These are phyloP conservation scores for Venturia pyrina DNA, from an alignment of 2,329 filamentous ascomycete genomes.

Conservation along the genomic window DNA sequence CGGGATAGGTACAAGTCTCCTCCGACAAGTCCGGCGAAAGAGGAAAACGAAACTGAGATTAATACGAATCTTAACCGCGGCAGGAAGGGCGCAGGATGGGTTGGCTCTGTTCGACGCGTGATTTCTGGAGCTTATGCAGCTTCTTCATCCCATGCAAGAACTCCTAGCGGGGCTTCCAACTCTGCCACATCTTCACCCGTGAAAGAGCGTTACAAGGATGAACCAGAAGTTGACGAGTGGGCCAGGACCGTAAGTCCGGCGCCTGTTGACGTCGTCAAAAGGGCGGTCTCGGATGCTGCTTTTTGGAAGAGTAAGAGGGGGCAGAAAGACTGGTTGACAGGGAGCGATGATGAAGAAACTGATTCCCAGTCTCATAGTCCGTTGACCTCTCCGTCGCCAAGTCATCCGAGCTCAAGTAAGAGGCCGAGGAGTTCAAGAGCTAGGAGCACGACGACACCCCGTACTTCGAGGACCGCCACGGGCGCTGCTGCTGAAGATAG, in stretches of 20 bases:
- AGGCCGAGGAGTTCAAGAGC: constrained; percentile 16
- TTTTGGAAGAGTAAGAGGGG: constrained; percentile 42
- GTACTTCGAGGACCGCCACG: constrained; percentile 15
- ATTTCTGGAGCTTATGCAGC: constrained; percentile 21
- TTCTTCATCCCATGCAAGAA: neutral
- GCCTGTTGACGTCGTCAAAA: constrained; percentile 13
- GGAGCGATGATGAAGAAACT: constrained; percentile 12
- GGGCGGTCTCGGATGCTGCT: constrained; percentile 37
- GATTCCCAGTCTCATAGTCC: neutral
- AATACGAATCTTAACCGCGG: constrained; percentile 17
- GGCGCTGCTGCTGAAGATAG: constrained; percentile 8
- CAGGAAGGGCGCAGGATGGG: constrained; percentile 40
- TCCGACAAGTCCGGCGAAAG: constrained; percentile 25
- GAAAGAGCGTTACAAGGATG: neutral
- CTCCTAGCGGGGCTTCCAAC: neutral
- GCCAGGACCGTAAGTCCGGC: neutral
- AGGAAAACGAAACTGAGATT: neutral
- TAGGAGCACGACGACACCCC: constrained; percentile 17
- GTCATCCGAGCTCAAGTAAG: neutral
- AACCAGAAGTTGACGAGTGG: neutral
- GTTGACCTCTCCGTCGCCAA: neutral
- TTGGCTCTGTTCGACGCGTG: constrained; percentile 58
- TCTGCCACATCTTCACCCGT: neutral
- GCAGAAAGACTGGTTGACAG: constrained; percentile 41
- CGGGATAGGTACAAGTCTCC: constrained; percentile 14